These are phyloP conservation scores for Cyamopsis tetragonoloba DNA, from an alignment of 306 rosid genomes.

Conservation along the genomic window DNA sequence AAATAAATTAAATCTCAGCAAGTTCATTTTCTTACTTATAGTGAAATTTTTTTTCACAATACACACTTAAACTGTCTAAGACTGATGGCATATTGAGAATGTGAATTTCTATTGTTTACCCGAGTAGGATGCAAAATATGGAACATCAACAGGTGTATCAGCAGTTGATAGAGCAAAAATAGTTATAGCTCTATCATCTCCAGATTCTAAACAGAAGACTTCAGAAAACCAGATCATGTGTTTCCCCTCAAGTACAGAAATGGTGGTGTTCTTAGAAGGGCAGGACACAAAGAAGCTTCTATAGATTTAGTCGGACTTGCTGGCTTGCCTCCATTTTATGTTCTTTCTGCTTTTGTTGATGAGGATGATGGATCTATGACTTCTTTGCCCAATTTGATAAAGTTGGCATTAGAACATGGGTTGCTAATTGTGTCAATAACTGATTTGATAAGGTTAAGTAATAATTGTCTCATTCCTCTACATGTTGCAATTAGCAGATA, in stretches of 20 bases:
- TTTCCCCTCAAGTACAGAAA: constrained; percentile 76
- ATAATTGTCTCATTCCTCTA: no score
- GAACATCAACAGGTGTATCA: constrained; percentile 73
- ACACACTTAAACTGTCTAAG: no score
- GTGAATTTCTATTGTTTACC: background rate
- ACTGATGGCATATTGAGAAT: no score
- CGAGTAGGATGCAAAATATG: constrained; percentile 67
- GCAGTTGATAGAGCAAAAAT: constrained; percentile 80
- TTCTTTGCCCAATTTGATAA: constrained; percentile 50
- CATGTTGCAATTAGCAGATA: no score
- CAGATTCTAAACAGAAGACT: constrained; percentile 55
- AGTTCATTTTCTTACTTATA: no score
- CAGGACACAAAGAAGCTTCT: constrained; percentile 90
- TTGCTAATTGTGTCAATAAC: constrained; percentile 78
- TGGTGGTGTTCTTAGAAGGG: constrained; percentile 82
- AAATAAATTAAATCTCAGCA: no score
- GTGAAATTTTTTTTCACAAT: no score
- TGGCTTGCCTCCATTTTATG: constrained; percentile 62
- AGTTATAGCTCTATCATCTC: constrained; percentile 55
- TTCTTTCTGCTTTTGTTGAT: constrained; percentile 67
- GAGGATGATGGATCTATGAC: constrained; percentile 64
- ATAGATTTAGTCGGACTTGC: constrained; percentile 71
- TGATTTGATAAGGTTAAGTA: constrained; percentile 66
- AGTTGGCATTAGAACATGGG: constrained; percentile 43
- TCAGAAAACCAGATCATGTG: constrained; percentile 80